phyloP scores from a whole-genome alignment of 139 green algal genomes.

The Closterium sp. region DNA sequence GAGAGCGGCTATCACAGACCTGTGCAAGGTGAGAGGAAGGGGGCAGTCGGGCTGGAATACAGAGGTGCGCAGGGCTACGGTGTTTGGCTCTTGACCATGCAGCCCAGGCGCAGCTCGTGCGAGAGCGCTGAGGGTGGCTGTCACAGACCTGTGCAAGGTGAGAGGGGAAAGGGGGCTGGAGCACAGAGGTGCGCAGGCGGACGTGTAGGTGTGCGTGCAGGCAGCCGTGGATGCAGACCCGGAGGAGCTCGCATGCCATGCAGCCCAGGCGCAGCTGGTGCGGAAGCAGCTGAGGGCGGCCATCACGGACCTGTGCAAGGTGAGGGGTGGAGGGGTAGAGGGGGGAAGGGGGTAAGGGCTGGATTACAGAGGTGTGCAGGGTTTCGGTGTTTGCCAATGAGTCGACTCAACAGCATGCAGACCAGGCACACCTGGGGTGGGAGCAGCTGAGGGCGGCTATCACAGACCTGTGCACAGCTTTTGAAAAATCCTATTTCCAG shows the following conservation, averaged over 20 bases:
- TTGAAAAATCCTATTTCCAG: too few relatives aligned
- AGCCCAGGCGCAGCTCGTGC: neutral
- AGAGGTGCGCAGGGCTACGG: too few relatives aligned
- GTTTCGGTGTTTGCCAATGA: neutral
- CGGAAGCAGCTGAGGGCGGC: neutral
- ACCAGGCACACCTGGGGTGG: neutral
- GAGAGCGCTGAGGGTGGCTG: neutral
- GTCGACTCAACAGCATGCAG: too few relatives aligned
- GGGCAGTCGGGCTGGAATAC: neutral
- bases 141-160: neutral
- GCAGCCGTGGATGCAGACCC: neutral
- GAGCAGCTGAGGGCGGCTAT: conserved; percentile 3
- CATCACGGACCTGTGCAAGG: neutral
- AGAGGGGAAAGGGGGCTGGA: neutral
- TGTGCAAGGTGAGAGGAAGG: neutral
- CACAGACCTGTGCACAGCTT: neutral
- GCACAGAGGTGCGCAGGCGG: neutral
- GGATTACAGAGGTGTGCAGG: neutral
- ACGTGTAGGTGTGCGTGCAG: conserved; percentile 2
- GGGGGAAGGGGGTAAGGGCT: neutral
- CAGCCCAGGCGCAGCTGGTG: neutral
- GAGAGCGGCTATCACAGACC: neutral
- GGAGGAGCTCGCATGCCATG: neutral
- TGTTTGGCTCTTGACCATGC: too few relatives aligned
- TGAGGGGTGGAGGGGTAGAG: too few relatives aligned